Evolutionary conservation across 163 green algal species (phyloP).

Genomic region (Scenedesmus sp.): DNA sequence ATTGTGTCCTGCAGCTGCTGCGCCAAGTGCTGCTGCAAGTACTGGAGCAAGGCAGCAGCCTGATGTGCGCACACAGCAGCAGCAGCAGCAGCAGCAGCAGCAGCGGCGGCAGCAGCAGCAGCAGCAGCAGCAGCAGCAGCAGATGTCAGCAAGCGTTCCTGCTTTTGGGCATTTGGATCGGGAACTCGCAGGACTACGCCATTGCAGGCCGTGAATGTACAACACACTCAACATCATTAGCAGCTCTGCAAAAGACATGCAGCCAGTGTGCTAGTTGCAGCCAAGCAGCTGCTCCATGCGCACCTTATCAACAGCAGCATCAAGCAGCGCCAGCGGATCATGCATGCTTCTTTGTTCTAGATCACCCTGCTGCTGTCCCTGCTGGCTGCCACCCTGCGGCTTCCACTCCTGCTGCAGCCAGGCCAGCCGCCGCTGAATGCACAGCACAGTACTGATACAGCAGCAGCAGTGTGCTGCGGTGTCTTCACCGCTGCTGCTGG

Average conservation of each 20-base stretch:
- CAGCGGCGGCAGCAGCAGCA: neutral
- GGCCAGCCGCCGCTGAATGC: slow-evolving; percentile 9
- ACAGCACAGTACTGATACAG: slow-evolving; percentile 32
- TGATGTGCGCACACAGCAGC: neutral
- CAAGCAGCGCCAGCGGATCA: neutral
- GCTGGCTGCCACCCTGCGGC: neutral
- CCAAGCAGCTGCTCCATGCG: neutral
- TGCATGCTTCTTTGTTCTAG: neutral
- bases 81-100: neutral
- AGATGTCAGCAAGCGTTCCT: no score
- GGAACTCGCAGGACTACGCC: no score
- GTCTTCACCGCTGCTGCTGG: neutral
- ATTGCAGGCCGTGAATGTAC: no score
- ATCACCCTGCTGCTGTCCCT: neutral
- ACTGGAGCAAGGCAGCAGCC: neutral
- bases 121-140: neutral
- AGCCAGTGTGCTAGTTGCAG: no score
- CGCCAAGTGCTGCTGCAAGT: neutral
- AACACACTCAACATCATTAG: no score
- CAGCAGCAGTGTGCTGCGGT: slow-evolving; percentile 19
- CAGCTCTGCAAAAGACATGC: no score
- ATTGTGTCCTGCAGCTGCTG: slow-evolving; percentile 5
- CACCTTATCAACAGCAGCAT: neutral
- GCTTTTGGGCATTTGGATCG: no score
- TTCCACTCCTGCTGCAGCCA: slow-evolving; percentile 6